Percentiles rank a stretch among this genome's conserved stretches.
These are phyloP conservation scores for Zancudomyces culisetae DNA, from an alignment of 371 early-diverging fungal species.

Conservation along the genomic window DNA sequence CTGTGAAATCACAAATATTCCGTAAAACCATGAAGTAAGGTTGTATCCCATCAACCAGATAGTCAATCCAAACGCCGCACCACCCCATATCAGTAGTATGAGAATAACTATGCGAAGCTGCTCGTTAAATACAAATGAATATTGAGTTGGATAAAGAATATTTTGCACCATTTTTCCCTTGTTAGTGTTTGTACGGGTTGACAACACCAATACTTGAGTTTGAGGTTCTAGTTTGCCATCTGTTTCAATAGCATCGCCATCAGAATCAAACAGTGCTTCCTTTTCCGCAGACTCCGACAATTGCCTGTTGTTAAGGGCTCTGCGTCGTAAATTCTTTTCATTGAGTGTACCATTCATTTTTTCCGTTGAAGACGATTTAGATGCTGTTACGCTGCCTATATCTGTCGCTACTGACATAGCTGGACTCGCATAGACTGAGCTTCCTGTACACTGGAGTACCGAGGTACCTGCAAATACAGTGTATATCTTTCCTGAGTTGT, in stretches of 20 bases:
- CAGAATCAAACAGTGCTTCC: neutral
- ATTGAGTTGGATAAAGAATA: conserved; percentile 43
- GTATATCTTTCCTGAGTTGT: conserved; percentile 28
- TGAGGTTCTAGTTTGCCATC: neutral
- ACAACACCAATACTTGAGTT: neutral
- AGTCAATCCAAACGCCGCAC: conserved; percentile 30
- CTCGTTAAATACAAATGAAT: conserved; percentile 48
- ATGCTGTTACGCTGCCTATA: neutral
- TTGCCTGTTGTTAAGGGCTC: conserved; percentile 1
- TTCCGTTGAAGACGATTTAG: neutral
- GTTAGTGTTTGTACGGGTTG: conserved; percentile 51
- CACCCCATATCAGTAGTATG: conserved; percentile 25
- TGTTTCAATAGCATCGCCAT: neutral
- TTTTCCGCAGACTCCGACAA: neutral
- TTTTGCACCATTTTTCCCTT: conserved; percentile 58
- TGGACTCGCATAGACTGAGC: neutral
- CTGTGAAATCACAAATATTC: conserved; percentile 40
- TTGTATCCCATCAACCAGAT: conserved; percentile 39
- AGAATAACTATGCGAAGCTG: conserved; percentile 45
- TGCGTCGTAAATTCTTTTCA: conserved; percentile 2
- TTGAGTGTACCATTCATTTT: conserved; percentile 5
- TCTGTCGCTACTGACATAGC: neutral
- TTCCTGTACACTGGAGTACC: conserved; percentile 26
- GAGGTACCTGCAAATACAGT: conserved; percentile 42
- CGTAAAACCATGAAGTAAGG: conserved; percentile 37